Evolutionary conservation across 2,329 filamentous ascomycete species (phyloP).

Genomic region (Aspergillus sp.): DNA sequence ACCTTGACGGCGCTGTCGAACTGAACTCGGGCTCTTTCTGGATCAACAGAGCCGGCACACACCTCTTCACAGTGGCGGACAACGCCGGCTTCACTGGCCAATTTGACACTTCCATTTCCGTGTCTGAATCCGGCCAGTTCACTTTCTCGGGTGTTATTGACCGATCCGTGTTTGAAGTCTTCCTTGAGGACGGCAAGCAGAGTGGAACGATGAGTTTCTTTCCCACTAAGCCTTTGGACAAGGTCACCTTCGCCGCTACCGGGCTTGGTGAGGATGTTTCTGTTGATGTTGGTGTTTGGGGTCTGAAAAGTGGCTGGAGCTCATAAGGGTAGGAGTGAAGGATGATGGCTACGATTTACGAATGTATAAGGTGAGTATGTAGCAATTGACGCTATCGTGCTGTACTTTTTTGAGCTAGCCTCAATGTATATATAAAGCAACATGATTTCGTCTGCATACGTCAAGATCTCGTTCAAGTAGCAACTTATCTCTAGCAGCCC

Average conservation of each 20-base stretch:
- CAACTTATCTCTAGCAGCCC: too few species aligned
- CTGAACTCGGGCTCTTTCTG: constrained; percentile 46
- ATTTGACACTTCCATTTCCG: constrained; percentile 33
- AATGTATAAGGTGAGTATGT: too few species aligned
- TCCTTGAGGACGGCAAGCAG: constrained; percentile 47
- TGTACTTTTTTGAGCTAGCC: too few species aligned
- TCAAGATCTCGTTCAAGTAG: background rate
- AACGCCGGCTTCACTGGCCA: constrained; percentile 53
- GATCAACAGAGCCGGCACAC: constrained; percentile 44
- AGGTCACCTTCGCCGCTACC: constrained; percentile 12
- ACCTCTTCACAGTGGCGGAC: constrained; percentile 38
- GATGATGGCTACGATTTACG: background rate
- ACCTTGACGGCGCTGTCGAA: constrained; percentile 44
- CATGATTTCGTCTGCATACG: background rate
- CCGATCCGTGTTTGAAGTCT: constrained; percentile 50
- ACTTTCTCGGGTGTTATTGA: constrained; percentile 48
- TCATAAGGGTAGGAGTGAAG: background rate
- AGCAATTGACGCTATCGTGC: too few species aligned
- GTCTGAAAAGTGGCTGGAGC: constrained; percentile 26
- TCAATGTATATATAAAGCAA: background rate
- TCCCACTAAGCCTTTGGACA: constrained; percentile 32
- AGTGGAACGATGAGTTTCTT: constrained; percentile 48
- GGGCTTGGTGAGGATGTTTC: constrained; percentile 2
- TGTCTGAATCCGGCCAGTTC: constrained; percentile 26
- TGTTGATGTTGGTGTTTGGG: constrained; percentile 27